A percentile compares a stretch with the other conserved stretches of the same genome.
These are phyloP conservation scores for Psidium friedrichsthalianum DNA, from an alignment of 345 rosid genomes.

Conservation along the genomic window DNA sequence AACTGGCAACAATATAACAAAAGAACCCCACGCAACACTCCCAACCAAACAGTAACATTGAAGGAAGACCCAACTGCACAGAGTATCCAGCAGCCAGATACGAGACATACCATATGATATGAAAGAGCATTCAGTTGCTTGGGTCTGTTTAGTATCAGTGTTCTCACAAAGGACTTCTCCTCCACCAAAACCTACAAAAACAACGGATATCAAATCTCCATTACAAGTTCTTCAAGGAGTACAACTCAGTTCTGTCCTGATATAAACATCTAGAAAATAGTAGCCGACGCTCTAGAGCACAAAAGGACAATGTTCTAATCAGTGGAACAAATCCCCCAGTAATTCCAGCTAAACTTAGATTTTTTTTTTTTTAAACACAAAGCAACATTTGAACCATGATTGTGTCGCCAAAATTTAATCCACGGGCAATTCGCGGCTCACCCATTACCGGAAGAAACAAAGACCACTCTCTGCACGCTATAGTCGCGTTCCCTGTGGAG, in stretches of 20 bases:
- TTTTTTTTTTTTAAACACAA: neutral
- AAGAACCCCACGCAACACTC: neutral
- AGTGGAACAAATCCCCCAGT: neutral
- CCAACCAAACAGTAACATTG: neutral
- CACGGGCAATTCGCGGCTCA: neutral
- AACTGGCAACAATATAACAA: neutral
- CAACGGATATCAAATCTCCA: neutral
- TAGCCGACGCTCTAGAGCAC: neutral
- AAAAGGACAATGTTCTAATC: neutral
- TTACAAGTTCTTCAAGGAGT: neutral
- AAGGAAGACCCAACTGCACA: neutral
- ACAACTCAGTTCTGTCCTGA: neutral
- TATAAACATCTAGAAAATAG: neutral
- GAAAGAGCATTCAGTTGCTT: slow-evolving; percentile 66
- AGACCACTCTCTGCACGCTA: neutral
- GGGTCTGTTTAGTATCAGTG: slow-evolving; percentile 53
- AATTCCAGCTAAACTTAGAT: neutral
- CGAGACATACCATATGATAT: slow-evolving; percentile 38
- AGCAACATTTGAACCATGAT: neutral
- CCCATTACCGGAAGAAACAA: neutral
- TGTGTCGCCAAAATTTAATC: neutral
- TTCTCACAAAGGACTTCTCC: slow-evolving; percentile 34
- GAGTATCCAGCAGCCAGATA: neutral
- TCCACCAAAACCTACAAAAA: slow-evolving; percentile 44
- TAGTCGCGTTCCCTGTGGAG: neutral